A percentile compares a stretch with the other conserved stretches of the same genome.
Conservation (phyloP, 2,329 filamentous ascomycete genomes). For the Verticillium zaregamsianum region DNA sequence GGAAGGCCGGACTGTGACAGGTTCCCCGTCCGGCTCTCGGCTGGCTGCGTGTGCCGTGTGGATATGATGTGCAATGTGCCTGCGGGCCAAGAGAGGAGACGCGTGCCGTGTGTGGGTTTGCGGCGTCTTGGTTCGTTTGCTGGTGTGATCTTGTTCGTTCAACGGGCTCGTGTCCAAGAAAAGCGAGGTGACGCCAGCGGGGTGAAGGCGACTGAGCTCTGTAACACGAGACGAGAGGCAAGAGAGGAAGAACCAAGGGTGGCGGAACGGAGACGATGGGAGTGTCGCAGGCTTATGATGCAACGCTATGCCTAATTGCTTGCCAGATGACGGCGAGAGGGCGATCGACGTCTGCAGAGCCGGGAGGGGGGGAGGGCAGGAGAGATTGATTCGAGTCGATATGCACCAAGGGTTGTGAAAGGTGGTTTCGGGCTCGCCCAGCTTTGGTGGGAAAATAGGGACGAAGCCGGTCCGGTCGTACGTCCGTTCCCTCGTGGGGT, state of each 20-base stretch:
- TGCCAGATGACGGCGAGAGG: neutral
- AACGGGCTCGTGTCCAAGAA: neutral
- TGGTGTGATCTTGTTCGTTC: neutral
- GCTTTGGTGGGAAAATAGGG: neutral
- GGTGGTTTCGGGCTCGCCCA: neutral
- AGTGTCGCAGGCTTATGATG: neutral
- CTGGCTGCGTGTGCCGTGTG: neutral
- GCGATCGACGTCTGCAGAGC: neutral
- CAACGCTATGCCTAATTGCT: neutral
- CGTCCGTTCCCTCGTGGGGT: neutral
- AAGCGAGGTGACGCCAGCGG: neutral
- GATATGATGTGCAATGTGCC: neutral
- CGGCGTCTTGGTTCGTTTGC: neutral
- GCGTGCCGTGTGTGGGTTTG: neutral
- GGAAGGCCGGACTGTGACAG: neutral
- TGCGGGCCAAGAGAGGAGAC: neutral
- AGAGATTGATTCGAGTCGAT: neutral
- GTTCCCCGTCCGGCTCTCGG: neutral
- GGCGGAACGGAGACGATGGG: neutral
- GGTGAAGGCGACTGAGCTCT: neutral
- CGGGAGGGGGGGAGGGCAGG: neutral
- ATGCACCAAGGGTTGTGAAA: neutral
- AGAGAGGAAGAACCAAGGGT: neutral
- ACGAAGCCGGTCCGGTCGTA: neutral
- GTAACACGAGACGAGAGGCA: neutral